Evolutionary conservation across 257 asterid genomes (phyloP).

Genomic region (Salvia splendens): DNA sequence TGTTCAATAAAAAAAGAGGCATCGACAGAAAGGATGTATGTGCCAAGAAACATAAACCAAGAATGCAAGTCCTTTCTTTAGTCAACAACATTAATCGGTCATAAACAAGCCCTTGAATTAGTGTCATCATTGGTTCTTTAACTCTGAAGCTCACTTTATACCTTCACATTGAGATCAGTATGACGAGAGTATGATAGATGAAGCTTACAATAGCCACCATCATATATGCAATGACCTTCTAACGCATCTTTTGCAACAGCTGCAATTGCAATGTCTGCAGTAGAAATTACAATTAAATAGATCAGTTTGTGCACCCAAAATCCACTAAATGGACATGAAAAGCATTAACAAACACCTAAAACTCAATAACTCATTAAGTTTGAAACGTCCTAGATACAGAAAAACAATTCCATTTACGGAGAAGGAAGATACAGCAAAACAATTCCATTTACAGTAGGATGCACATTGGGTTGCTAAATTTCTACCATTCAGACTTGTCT

Average conservation of each 20-base stretch:
- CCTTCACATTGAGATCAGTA: slow-evolving; percentile 95
- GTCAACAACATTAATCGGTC: slow-evolving; percentile 15
- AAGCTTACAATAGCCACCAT: slow-evolving; percentile 98
- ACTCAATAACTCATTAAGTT: neutral
- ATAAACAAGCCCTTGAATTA: slow-evolving; percentile 27
- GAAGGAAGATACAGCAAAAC: neutral
- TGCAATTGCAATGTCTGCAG: slow-evolving; percentile 69
- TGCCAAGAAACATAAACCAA: slow-evolving; percentile 40
- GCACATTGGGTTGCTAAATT: neutral
- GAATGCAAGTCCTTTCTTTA: slow-evolving; percentile 22
- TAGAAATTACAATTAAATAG: slow-evolving; percentile 2
- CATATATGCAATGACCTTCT: slow-evolving; percentile 95
- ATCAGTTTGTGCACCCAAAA: slow-evolving; percentile 25
- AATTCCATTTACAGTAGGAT: neutral
- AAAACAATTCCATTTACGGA: slow-evolving; percentile 6
- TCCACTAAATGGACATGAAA: neutral
- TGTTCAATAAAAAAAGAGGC: neutral
- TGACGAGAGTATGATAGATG: slow-evolving; percentile 97
- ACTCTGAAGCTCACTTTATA: slow-evolving; percentile 50
- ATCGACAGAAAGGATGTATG: slow-evolving; percentile 14
- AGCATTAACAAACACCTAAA: slow-evolving; percentile 8
- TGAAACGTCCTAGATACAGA: slow-evolving; percentile 11
- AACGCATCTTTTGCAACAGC: slow-evolving; percentile 71
- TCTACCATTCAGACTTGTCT: neutral
- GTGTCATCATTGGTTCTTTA: slow-evolving; percentile 25